phyloP scores from a whole-genome alignment of 176 grass and related monocot species.

The Carex kokanica region DNA sequence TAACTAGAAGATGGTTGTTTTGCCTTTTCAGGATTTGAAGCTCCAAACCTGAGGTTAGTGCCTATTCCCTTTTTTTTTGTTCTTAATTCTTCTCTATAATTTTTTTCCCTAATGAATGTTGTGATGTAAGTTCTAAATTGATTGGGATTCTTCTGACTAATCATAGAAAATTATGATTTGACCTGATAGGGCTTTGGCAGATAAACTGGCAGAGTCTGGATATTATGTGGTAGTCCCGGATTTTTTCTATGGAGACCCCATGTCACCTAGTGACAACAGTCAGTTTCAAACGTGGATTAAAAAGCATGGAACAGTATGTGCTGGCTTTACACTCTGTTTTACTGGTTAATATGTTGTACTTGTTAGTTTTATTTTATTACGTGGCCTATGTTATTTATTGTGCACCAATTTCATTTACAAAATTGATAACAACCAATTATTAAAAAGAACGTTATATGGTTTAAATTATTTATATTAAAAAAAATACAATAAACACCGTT shows the following conservation, averaged over 20 bases:
- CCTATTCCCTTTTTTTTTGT: not conserved
- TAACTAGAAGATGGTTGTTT: conserved; percentile 10
- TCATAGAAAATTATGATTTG: not conserved
- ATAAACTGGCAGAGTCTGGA: no score
- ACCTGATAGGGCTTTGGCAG: conserved; percentile 37
- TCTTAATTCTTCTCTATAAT: not conserved
- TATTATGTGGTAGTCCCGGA: conserved; percentile 38
- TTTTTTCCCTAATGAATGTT: not conserved
- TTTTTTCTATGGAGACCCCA: conserved; percentile 40
- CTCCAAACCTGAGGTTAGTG: conserved; percentile 35
- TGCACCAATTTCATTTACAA: no score
- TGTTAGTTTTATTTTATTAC: no score
- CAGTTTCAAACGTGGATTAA: conserved; percentile 19
- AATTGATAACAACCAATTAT: no score
- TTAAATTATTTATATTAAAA: no score
- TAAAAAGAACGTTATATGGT: no score
- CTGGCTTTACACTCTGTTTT: not conserved
- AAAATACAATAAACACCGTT: no score
- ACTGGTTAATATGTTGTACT: not conserved
- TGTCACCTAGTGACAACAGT: not conserved
- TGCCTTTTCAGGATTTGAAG: conserved; percentile 34
- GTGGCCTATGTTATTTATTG: no score
- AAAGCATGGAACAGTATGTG: conserved; percentile 29
- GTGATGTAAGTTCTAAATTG: not conserved
- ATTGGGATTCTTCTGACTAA: not conserved